Evolutionary conservation across 169 alveolate genomes (phyloP), one percentile per base, ranked within the genome.

Genomic region (Eimeria sp.): DNA sequence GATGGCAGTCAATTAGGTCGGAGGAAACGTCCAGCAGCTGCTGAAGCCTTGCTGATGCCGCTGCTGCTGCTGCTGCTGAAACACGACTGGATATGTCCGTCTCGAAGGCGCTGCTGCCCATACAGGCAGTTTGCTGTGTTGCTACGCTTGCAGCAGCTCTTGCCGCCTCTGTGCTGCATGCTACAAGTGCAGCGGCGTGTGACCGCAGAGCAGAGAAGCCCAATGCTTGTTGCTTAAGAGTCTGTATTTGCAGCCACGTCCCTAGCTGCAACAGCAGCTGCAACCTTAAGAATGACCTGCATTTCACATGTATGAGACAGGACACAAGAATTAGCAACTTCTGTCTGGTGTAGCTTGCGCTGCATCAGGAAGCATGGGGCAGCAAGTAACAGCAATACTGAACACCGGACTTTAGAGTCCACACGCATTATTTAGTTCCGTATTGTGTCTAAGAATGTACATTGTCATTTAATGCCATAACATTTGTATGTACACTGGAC

Each of bases 141-240:
- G 89, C 67, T 51, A 45, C 4, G 5, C 70, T 67, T 10, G 18
- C 43, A 3, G 43, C 89, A 4, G 89, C 89, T 49, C 70, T 67
- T 13, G 89, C 89, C 14, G 40, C 89, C 34, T 27, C 51, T 76
- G 87, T 57, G 16, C 61, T 54, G 61, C 61, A 54, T 80, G 89
- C 89, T 25, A 67, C 61, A 51, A 80, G 70, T 30, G 89, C 61
- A 49, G 89, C 89, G n/a, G 89, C 89, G 89, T 80, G 89, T 10
- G 89, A 45, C n/a, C 89, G 89, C 70, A 80, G 67, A 14, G 70
- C 49, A 40, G 89, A 80, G 67, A 80, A 51, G 89, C 89, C 89
- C 34, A 80, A 47, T 6, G 89, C 89, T 20, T 51, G 89, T 47
- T 47, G 67, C 89, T 80, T 45, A 3, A 80, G 51, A 22, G 49